phyloP scores from a whole-genome alignment of 768 basidiomycete species.

The Strobilomyces dryophilus region DNA sequence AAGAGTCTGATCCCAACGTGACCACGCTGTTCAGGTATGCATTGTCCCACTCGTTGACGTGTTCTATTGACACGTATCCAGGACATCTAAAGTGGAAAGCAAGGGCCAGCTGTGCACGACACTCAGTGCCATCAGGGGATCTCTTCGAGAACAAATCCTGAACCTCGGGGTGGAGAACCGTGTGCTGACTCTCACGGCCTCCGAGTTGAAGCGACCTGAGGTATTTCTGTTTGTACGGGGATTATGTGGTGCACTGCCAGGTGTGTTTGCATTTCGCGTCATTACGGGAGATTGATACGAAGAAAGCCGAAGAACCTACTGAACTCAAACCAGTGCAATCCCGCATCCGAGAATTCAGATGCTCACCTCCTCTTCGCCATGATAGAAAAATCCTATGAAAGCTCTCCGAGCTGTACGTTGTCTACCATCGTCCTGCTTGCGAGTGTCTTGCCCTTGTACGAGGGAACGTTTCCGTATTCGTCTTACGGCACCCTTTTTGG shows the following conservation, averaged over 20 bases:
- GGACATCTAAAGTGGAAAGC: neutral
- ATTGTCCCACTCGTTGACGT: neutral
- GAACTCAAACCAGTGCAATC: neutral
- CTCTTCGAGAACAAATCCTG: neutral
- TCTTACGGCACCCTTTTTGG: neutral
- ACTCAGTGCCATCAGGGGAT: slow-evolving; percentile 4
- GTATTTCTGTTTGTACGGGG: neutral
- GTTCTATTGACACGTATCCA: neutral
- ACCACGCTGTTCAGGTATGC: neutral
- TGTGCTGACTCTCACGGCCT: neutral
- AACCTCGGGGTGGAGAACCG: neutral
- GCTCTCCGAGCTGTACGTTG: neutral
- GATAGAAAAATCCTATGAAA: neutral
- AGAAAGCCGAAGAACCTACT: neutral
- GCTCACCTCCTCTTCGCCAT: neutral
- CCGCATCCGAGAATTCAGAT: neutral
- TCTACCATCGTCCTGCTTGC: neutral
- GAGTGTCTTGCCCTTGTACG: neutral
- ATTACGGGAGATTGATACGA: neutral
- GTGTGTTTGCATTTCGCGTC: neutral
- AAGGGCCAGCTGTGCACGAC: neutral
- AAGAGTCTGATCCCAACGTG: neutral
- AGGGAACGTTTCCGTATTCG: slow-evolving; percentile 1
- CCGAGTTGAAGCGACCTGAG: neutral
- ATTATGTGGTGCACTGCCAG: neutral